phyloP scores from a whole-genome alignment of 257 asterid genomes.

The Lithospermum erythrorhizon region DNA sequence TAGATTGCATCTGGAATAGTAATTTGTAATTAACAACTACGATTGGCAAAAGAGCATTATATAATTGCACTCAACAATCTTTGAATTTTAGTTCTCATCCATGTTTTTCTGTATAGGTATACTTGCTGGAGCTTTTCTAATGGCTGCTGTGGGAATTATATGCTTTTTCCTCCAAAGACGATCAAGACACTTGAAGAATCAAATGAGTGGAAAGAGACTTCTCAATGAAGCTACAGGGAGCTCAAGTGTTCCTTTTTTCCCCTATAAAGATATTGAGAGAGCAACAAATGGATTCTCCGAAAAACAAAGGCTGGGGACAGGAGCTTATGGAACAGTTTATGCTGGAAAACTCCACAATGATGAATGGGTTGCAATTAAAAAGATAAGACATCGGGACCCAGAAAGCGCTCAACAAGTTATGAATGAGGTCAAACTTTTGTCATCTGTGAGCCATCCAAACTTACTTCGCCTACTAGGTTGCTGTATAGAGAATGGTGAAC shows the following conservation, averaged over 20 bases:
- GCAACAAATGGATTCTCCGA: conserved; percentile 71
- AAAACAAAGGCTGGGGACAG: conserved; percentile 71
- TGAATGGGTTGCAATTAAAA: conserved; percentile 73
- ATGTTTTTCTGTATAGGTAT: conserved; percentile 30
- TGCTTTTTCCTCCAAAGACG: conserved; percentile 41
- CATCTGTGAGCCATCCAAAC: conserved; percentile 87
- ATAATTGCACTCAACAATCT: background rate
- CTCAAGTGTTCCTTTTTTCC: conserved; percentile 45
- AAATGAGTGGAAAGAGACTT: conserved; percentile 49
- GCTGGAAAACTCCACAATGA: conserved; percentile 70
- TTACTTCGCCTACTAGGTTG: conserved; percentile 83
- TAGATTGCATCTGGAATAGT: no score
- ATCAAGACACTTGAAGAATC: conserved; percentile 25
- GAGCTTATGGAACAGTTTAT: conserved; percentile 93
- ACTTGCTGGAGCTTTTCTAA: conserved; percentile 49
- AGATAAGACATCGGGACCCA: conserved; percentile 48
- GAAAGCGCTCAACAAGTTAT: conserved; percentile 68
- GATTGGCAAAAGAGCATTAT: no score
- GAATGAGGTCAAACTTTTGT: conserved; percentile 83
- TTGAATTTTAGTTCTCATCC: background rate
- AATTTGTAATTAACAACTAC: no score
- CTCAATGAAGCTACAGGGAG: conserved; percentile 61
- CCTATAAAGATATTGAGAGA: conserved; percentile 65
- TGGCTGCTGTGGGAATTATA: conserved; percentile 25
- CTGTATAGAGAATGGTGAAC: conserved; percentile 78